These are phyloP conservation scores for Phialophora expanda DNA, from an alignment of 2,329 filamentous ascomycete genomes.

Conservation along the genomic window DNA sequence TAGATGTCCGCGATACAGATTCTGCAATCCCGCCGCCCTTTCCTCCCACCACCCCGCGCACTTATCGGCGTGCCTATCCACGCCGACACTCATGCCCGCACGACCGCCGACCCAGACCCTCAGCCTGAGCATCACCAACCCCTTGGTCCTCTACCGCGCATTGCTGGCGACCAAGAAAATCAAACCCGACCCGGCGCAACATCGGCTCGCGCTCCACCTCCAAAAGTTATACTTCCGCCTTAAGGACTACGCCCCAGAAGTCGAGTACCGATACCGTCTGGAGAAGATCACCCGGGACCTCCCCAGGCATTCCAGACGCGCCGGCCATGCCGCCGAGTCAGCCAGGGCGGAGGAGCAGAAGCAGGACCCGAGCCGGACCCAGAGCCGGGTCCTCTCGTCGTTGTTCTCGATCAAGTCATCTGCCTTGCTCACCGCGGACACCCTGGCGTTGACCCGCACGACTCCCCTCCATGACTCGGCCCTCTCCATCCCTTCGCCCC, in stretches of 20 bases:
- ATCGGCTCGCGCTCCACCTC: conserved; percentile 74
- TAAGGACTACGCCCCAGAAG: conserved; percentile 76
- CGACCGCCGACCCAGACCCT: conserved; percentile 17
- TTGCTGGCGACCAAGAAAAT: conserved; percentile 70
- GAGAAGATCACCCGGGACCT: conserved; percentile 61
- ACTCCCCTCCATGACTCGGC: conserved; percentile 74
- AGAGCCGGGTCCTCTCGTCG: conserved; percentile 11
- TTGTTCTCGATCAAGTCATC: conserved; percentile 4
- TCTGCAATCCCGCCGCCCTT: not conserved
- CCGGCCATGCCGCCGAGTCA: not conserved
- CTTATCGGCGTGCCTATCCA: not conserved
- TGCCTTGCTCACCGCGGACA: conserved; percentile 43
- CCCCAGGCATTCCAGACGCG: conserved; percentile 22
- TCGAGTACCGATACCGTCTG: conserved; percentile 71
- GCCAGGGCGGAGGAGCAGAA: conserved; percentile 20
- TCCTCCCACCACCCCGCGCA: not conserved
- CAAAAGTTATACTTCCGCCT: conserved; percentile 76
- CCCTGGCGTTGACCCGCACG: conserved; percentile 69
- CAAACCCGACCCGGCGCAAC: conserved; percentile 72
- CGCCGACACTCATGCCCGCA: conserved; percentile 3
- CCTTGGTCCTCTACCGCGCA: conserved; percentile 75
- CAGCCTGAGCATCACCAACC: conserved; percentile 57
- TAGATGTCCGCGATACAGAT: not conserved
- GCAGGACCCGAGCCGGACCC: no score
- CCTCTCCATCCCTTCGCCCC: conserved; percentile 72